Conservation (phyloP, 2,329 filamentous ascomycete species). For the Penicillium sp. region DNA sequence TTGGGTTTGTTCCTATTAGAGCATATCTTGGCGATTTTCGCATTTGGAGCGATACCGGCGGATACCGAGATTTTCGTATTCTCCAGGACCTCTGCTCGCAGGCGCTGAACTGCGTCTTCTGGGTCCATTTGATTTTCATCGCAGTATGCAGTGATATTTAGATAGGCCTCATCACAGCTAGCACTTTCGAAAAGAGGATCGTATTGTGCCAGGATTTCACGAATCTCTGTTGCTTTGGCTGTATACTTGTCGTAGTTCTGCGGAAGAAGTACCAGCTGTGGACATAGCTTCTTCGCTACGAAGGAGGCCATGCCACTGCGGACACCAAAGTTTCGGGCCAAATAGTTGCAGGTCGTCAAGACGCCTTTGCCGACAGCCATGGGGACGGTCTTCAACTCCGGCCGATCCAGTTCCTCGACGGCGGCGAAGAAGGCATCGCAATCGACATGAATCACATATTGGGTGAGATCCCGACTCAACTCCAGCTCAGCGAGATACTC, state of each 20-base stretch:
- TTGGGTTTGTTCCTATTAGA: slow-evolving; percentile 97
- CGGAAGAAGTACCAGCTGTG: slow-evolving; percentile 78
- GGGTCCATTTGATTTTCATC: slow-evolving; percentile 68
- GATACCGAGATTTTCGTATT: slow-evolving; percentile 85
- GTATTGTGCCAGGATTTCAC: slow-evolving; percentile 81
- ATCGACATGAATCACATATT: slow-evolving; percentile 87
- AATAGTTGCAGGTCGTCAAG: slow-evolving; percentile 79
- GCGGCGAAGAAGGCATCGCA: slow-evolving; percentile 98
- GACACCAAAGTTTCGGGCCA: slow-evolving; percentile 86
- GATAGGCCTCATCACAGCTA: slow-evolving; percentile 93
- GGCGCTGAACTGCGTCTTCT: slow-evolving; percentile 73
- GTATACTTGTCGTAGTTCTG: slow-evolving; percentile 90
- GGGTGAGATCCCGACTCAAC: slow-evolving; percentile 75
- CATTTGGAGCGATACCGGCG: slow-evolving; percentile 91
- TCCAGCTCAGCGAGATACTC: slow-evolving; percentile 82
- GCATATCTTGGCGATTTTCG: slow-evolving; percentile 91
- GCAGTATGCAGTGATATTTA: slow-evolving; percentile 93
- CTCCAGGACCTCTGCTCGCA: slow-evolving; percentile 76
- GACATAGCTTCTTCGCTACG: slow-evolving; percentile 92
- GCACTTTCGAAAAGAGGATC: slow-evolving; percentile 90
- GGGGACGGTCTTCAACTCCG: slow-evolving; percentile 81
- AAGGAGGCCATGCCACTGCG: slow-evolving; percentile 96
- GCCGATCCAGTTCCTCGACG: slow-evolving; percentile 82
- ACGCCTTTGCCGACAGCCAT: slow-evolving; percentile 86
- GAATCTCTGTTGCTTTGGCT: slow-evolving; percentile 85